phyloP scores from a whole-genome alignment of 2,329 filamentous ascomycete genomes.

The Monascus ruber region DNA sequence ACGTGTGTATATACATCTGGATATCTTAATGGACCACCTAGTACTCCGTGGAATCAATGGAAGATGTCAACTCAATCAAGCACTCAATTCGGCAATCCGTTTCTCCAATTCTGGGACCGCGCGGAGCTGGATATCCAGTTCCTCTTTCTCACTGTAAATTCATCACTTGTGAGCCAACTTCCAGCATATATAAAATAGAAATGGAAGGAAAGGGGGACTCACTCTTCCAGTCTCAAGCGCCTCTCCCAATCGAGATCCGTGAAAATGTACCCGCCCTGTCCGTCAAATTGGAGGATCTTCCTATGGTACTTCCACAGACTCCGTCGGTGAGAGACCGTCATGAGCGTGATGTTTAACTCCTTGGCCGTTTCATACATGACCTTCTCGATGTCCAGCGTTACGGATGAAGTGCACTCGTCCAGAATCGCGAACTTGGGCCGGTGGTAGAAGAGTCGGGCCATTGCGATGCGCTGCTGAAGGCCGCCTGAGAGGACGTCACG shows the following conservation, averaged over 20 bases:
- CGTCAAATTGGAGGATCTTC: conserved; percentile 91
- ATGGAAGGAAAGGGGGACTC: conserved; percentile 21
- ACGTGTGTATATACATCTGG: too few species aligned
- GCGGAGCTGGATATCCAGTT: conserved; percentile 73
- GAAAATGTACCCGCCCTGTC: conserved; percentile 84
- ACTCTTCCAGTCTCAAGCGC: conserved; percentile 76
- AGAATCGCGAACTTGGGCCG: conserved; percentile 85
- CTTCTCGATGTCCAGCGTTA: conserved; percentile 90
- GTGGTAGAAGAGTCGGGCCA: conserved; percentile 93
- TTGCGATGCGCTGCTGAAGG: conserved; percentile 89
- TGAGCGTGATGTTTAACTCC: conserved; percentile 78
- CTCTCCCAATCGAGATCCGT: conserved; percentile 79
- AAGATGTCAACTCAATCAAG: conserved; percentile 10
- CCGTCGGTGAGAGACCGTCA: conserved; percentile 87
- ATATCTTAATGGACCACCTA: too few species aligned
- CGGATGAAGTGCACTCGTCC: conserved; percentile 89
- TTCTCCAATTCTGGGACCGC: conserved; percentile 81
- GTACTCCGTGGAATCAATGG: too few species aligned
- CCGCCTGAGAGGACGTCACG: conserved; percentile 85
- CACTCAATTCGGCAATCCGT: conserved; percentile 67
- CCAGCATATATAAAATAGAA: not conserved
- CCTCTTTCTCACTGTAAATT: conserved; percentile 64
- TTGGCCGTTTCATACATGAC: conserved; percentile 98
- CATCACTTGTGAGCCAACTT: too few species aligned
- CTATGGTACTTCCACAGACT: conserved; percentile 96